phyloP scores from a whole-genome alignment of 805 yeast genomes.

The Wickerhamiella azymoides region DNA sequence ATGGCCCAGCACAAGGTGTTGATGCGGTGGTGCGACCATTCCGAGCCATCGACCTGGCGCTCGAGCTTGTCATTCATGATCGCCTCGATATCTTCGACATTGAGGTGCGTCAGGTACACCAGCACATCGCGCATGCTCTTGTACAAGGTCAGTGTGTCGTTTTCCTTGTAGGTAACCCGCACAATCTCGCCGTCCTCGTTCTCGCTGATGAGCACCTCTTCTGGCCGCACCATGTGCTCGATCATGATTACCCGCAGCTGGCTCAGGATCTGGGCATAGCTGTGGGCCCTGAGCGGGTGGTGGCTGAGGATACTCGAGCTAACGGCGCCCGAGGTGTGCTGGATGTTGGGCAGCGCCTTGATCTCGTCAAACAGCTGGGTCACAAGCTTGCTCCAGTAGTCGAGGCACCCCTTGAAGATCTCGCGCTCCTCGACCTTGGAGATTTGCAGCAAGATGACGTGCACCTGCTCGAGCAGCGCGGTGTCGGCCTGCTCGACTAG shows the following conservation, averaged over 20 bases:
- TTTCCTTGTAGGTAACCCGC: constrained; percentile 90
- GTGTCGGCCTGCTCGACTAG: constrained; percentile 33
- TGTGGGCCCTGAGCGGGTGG: constrained; percentile 68
- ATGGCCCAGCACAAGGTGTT: constrained; percentile 99
- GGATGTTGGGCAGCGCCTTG: constrained; percentile 54
- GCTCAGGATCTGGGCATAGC: constrained; percentile 64
- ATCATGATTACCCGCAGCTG: constrained; percentile 83
- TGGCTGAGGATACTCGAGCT: constrained; percentile 63
- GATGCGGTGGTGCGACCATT: constrained; percentile 98
- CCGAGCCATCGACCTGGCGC: constrained; percentile 86
- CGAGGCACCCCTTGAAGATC: constrained; percentile 86
- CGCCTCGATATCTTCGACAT: constrained; percentile 83
- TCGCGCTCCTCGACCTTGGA: constrained; percentile 92
- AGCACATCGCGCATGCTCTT: constrained; percentile 91
- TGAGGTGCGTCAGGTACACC: constrained; percentile 89
- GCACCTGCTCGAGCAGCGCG: constrained; percentile 55
- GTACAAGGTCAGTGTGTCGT: constrained; percentile 91
- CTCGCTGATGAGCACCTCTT: constrained; percentile 91
- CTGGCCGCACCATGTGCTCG: constrained; percentile 97
- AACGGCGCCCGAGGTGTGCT: constrained; percentile 56
- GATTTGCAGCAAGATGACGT: constrained; percentile 66
- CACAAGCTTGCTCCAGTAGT: constrained; percentile 88
- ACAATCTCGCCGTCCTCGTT: constrained; percentile 99
- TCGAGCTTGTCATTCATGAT: constrained; percentile 88
- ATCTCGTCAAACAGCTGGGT: constrained; percentile 71